Conservation (phyloP, 129 eudicot species). For the Silybum marianum region DNA sequence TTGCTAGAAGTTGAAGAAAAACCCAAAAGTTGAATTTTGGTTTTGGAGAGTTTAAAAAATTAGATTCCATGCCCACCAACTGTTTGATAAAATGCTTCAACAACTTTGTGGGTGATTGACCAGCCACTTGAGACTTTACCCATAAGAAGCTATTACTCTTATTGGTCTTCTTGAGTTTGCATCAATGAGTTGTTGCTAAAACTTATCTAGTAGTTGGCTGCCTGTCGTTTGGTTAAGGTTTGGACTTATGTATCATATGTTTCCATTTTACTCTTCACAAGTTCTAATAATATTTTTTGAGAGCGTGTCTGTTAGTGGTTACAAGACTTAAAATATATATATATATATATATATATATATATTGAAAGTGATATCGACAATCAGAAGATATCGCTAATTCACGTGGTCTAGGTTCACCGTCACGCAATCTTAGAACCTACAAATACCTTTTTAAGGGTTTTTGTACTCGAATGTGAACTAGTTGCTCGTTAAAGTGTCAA, state of each 20-base stretch:
- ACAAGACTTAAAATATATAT: too few relatives aligned
- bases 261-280: not conserved
- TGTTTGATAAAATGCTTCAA: conserved; percentile 40
- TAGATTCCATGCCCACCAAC: conserved; percentile 17
- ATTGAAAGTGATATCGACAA: not conserved
- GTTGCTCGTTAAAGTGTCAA: not conserved
- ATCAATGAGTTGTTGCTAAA: not conserved
- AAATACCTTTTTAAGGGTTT: too few relatives aligned
- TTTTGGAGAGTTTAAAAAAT: not conserved
- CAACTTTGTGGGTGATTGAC: conserved; percentile 56
- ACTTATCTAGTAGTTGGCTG: not conserved
- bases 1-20: conserved; percentile 26
- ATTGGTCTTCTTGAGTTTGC: conserved; percentile 30
- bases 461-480: not conserved
- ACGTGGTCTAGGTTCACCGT: not conserved
- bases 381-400: not conserved
- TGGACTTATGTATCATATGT: not conserved
- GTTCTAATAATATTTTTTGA: not conserved
- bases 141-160: conserved; percentile 37
- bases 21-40: not conserved
- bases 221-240: not conserved
- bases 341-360: too few relatives aligned
- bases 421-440: too few relatives aligned
- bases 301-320: too few relatives aligned
- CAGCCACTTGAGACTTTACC: conserved; percentile 62